These are phyloP conservation scores for Verticillium tricorpus DNA, from an alignment of 2,329 filamentous ascomycete genomes.

Conservation along the genomic window DNA sequence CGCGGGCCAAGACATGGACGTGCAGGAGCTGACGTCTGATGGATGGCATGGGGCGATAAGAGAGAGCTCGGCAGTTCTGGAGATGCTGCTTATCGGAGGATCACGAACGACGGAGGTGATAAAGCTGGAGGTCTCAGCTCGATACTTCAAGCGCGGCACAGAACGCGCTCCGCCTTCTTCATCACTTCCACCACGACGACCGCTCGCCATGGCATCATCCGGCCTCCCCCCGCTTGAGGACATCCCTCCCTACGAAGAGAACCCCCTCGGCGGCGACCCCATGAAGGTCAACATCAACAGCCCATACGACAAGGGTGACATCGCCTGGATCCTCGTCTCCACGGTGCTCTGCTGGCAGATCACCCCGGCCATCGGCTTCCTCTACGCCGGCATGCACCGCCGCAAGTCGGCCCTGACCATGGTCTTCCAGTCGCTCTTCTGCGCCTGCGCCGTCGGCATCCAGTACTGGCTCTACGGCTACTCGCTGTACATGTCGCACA, in stretches of 20 bases:
- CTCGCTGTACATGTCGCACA: constrained; percentile 33
- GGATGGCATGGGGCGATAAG: not conserved
- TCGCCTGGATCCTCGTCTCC: constrained; percentile 36
- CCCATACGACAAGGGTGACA: constrained; percentile 24
- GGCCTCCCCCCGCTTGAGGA: not conserved
- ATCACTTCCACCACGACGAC: not conserved
- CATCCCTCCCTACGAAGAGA: not conserved
- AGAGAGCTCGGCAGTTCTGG: not conserved
- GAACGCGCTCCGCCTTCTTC: not conserved
- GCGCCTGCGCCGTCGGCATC: constrained; percentile 37
- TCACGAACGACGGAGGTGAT: not conserved
- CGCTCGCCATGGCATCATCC: not conserved
- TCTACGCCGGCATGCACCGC: constrained; percentile 33
- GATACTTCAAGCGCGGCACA: not conserved
- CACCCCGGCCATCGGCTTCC: constrained; percentile 33
- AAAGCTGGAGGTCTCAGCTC: not conserved
- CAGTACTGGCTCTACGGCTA: constrained; percentile 45
- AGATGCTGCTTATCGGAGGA: not conserved
- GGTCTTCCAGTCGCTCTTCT: constrained; percentile 42
- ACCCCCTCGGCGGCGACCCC: not conserved
- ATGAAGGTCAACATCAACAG: not conserved
- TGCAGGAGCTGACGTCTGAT: not conserved
- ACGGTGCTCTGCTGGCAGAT: constrained; percentile 33
- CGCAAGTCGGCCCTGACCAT: constrained; percentile 36
- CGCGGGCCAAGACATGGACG: not conserved